Evolutionary conservation across 108 stramenopile species (phyloP), one percentile per base, ranked within the genome.

Genomic region (Seminavis robusta): DNA sequence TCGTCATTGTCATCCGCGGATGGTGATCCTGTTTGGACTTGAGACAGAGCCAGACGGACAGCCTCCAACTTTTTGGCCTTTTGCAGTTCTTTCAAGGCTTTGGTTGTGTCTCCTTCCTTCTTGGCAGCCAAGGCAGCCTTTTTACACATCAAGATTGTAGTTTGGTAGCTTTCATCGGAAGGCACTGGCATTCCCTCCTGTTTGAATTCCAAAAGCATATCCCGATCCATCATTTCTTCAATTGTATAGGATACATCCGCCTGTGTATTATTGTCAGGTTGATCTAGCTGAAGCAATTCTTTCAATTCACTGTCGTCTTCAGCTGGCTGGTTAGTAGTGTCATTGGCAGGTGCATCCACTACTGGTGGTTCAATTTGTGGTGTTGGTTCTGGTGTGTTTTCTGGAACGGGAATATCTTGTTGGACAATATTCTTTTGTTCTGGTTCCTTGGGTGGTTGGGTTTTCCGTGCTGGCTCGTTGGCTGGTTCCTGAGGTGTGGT

Each of bases 201-300:
- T 16, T 47, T 19, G 0, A 71, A 59, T 62, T 71, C 69, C 27
- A 34, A 53, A 61, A 71, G 58, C 56, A 63, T 63, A 40, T 71
- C 69, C 36, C 48, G 25, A 57, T 71, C 62, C 29, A 53, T 58
- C 62, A 71, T 52, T 63, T 71, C 69, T 5, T 61, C 52, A 10
- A 37, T 33, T 33, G 62, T 53, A 54, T 59, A 51, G 21, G 56
- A 34, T 27, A 63, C 40, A 10, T 23, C 31, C n/a, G 59, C 7
- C 4, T 45, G 10, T 13, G 42, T 17, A 23, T 48, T 13, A 11
- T 45, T 19, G 2, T 49, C 49, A 15, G 11, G 16, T 31, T 23
- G 27, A 23, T 39, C 16, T 5, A 31, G 19, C 20, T 30, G 10
- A 16, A 30, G 28, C 9, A 29, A n/a, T 2, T 26, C 41, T 10